Percentiles rank a stretch among this genome's conserved stretches.
These are phyloP conservation scores for Debaryomyces sp. DNA, from an alignment of 1,139 yeast genomes.

Conservation along the genomic window DNA sequence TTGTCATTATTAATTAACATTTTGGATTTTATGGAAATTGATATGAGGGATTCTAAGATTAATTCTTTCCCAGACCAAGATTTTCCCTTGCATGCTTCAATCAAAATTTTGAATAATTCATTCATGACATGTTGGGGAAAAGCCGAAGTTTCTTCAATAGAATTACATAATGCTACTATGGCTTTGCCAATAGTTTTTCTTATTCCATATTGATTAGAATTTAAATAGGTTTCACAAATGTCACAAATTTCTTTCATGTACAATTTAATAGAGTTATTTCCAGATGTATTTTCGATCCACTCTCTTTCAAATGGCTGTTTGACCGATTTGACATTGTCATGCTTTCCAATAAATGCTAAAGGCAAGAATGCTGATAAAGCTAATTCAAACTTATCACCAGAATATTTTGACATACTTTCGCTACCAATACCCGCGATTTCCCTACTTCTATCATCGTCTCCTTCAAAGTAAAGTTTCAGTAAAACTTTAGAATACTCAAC, in stretches of 20 bases:
- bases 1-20: constrained; percentile 25
- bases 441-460: constrained; percentile 52
- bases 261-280: constrained; percentile 70
- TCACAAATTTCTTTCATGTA: constrained; percentile 72
- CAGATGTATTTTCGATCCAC: constrained; percentile 83
- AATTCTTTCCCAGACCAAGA: constrained; percentile 89
- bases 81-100: constrained; percentile 72
- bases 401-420: constrained; percentile 68
- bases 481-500: constrained; percentile 57
- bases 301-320: constrained; percentile 56
- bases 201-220: constrained; percentile 62
- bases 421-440: constrained; percentile 63
- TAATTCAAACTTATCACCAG: constrained; percentile 68
- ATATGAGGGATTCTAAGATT: constrained; percentile 70
- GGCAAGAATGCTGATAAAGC: constrained; percentile 74
- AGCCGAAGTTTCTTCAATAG: constrained; percentile 32
- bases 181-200: constrained; percentile 75
- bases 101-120: constrained; percentile 52
- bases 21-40: constrained; percentile 52
- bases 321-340: constrained; percentile 57
- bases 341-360: constrained; percentile 74
- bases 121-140: constrained; percentile 18
- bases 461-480: constrained; percentile 61
- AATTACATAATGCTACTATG: constrained; percentile 61
- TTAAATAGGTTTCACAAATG: constrained; percentile 51